phyloP scores from a whole-genome alignment of 345 rosid genomes.

The Linum tenue region DNA sequence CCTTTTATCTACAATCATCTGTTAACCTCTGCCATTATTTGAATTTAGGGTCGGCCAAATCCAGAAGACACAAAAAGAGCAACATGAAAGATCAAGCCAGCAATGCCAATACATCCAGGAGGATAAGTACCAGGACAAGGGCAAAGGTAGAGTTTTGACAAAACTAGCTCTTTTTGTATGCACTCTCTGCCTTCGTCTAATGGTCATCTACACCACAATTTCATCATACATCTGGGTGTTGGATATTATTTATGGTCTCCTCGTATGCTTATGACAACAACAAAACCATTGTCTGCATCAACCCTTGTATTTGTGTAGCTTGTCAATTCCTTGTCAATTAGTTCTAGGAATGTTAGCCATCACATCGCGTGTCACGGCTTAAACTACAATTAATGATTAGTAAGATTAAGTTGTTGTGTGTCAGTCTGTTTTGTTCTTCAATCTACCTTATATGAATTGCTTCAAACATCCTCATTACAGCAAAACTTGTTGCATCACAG shows the following conservation, averaged over 20 bases:
- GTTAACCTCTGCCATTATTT: slow-evolving; percentile 7
- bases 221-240: background rate
- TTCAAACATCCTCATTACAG: background rate
- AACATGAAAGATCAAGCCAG: slow-evolving; percentile 16
- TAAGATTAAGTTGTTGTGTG: background rate
- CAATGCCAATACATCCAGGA: slow-evolving; percentile 14
- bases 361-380: background rate
- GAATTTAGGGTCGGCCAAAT: slow-evolving; percentile 19
- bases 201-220: background rate
- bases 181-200: background rate
- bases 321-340: background rate
- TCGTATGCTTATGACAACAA: background rate
- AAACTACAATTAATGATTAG: background rate
- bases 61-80: slow-evolving; percentile 25
- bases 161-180: background rate
- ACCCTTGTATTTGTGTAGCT: background rate
- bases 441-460: background rate
- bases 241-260: background rate
- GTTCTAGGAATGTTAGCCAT: background rate
- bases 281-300: background rate
- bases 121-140: slow-evolving; percentile 23
- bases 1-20: background rate
- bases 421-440: background rate
- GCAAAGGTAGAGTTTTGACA: slow-evolving; percentile 12
- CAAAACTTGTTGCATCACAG: background rate